Conservation (phyloP, 2,329 filamentous ascomycete genomes). For the Penicillium sumatraense region DNA sequence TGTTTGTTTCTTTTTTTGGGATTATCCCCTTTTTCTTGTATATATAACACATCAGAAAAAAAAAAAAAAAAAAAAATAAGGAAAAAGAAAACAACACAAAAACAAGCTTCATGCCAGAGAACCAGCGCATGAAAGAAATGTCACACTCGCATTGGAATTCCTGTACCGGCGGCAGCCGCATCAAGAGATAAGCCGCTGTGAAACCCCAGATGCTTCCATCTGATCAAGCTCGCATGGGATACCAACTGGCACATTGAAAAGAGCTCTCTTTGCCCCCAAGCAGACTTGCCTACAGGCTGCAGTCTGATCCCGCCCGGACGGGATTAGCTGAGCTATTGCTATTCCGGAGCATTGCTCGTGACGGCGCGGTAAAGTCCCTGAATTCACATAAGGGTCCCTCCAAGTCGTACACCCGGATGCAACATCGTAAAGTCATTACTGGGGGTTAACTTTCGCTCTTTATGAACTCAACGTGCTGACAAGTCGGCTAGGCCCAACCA, state of each 20-base stretch:
- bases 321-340: constrained; percentile 13
- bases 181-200: constrained; percentile 44
- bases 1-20: not conserved
- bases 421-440: constrained; percentile 24
- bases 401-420: constrained; percentile 29
- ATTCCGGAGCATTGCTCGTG: constrained; percentile 16
- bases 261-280: constrained; percentile 9
- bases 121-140: constrained; percentile 15
- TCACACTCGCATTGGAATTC: constrained; percentile 36
- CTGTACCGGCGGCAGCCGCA: constrained; percentile 37
- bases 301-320: constrained; percentile 6
- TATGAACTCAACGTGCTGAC: constrained; percentile 10
- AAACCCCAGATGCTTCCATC: constrained; percentile 39
- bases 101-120: constrained; percentile 23
- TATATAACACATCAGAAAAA: constrained; percentile 13
- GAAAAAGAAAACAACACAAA: constrained; percentile 13
- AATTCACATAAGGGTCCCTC: constrained; percentile 15
- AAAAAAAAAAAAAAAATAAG: too few species aligned
- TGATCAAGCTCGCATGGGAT: constrained; percentile 40
- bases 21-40: constrained; percentile 9
- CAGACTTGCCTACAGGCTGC: not conserved
- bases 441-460: constrained; percentile 8
- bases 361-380: constrained; percentile 7
- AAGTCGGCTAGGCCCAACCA: constrained; percentile 18
- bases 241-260: constrained; percentile 19